Conservation (phyloP, 805 yeast species). For the Wickerhamomyces ciferrii region DNA sequence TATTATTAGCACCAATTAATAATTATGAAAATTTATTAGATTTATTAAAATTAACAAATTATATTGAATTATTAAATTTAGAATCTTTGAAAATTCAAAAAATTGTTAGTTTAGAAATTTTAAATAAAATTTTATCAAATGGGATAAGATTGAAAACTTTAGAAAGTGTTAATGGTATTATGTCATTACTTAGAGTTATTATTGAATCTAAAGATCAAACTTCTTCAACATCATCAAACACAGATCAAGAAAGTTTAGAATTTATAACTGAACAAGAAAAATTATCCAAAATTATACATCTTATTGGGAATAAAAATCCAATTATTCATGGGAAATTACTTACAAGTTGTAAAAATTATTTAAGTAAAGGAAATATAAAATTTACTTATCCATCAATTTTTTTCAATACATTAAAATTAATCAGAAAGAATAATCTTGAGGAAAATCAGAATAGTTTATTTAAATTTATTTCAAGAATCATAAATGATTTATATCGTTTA, state of each 20-base stretch:
- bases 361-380: constrained; percentile 54
- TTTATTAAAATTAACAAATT: constrained; percentile 39
- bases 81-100: constrained; percentile 50
- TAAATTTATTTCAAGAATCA: constrained; percentile 65
- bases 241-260: constrained; percentile 29
- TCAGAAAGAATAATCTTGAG: constrained; percentile 37
- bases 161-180: constrained; percentile 52
- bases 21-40: constrained; percentile 28
- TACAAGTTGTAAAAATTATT: constrained; percentile 37
- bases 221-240: no score
- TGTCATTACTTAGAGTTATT: constrained; percentile 52
- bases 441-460: constrained; percentile 36
- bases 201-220: constrained; percentile 31
- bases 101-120: constrained; percentile 53
- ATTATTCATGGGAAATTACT: constrained; percentile 39
- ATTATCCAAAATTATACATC: constrained; percentile 65
- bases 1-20: constrained; percentile 45
- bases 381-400: constrained; percentile 77
- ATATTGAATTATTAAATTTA: constrained; percentile 46
- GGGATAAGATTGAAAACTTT: constrained; percentile 30
- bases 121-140: constrained; percentile 46
- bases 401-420: constrained; percentile 50
- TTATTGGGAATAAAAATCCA: constrained; percentile 48
- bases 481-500: constrained; percentile 54
- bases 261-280: constrained; percentile 48